Conservation (phyloP, 2,329 filamentous ascomycete genomes). For the Aspergillus alliaceus region DNA sequence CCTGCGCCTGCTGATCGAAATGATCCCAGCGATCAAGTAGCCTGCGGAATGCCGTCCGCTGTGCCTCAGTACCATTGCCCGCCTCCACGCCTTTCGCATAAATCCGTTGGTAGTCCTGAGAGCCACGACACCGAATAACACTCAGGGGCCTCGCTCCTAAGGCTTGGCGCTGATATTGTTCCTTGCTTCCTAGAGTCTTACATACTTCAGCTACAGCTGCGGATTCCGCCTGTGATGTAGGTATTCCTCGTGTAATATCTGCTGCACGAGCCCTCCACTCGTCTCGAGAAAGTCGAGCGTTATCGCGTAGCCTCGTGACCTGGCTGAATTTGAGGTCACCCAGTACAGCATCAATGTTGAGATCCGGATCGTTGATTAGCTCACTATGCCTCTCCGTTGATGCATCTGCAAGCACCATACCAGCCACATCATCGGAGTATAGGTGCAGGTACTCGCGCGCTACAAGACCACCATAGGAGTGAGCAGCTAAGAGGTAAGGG, state of each 20-base stretch:
- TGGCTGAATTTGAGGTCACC: slow-evolving; percentile 30
- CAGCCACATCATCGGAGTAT: slow-evolving; percentile 27
- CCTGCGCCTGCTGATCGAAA: slow-evolving; percentile 27
- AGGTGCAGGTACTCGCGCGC: slow-evolving; percentile 41
- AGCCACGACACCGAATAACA: slow-evolving; percentile 36
- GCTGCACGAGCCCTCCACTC: slow-evolving; percentile 35
- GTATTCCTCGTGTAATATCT: slow-evolving; percentile 26
- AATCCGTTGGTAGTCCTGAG: slow-evolving; percentile 33
- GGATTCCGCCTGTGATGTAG: slow-evolving; percentile 23
- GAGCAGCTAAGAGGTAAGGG: slow-evolving; percentile 37
- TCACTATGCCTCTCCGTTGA: slow-evolving; percentile 34
- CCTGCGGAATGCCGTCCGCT: slow-evolving; percentile 28
- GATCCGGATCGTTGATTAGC: slow-evolving; percentile 33
- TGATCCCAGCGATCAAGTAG: slow-evolving; percentile 32
- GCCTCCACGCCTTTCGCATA: slow-evolving; percentile 32
- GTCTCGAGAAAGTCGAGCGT: slow-evolving; percentile 30
- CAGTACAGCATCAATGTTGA: slow-evolving; percentile 31
- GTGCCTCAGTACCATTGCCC: slow-evolving; percentile 34
- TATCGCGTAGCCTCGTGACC: slow-evolving; percentile 32
- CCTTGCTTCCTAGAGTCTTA: slow-evolving; percentile 26
- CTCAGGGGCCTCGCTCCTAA: slow-evolving; percentile 34
- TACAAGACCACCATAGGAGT: slow-evolving; percentile 43
- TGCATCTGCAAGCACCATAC: slow-evolving; percentile 40
- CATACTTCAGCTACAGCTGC: slow-evolving; percentile 24
- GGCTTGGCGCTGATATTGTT: slow-evolving; percentile 28